Conservation (phyloP, 2,329 filamentous ascomycete genomes). For the Bipolaris bicolor region DNA sequence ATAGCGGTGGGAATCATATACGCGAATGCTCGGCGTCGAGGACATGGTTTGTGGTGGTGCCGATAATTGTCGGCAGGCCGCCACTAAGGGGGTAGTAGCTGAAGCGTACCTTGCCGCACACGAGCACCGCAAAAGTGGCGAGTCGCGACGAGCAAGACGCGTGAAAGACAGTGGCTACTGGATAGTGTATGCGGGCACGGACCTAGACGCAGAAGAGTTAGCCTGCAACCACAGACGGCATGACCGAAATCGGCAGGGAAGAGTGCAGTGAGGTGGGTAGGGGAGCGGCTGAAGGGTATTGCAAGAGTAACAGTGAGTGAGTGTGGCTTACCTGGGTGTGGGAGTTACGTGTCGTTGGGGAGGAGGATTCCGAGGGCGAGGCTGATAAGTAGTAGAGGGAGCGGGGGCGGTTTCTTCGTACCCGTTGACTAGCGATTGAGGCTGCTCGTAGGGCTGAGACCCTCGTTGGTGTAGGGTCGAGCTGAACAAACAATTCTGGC, state of each 20-base stretch:
- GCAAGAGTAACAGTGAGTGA: slow-evolving; percentile 9
- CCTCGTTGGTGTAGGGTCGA: slow-evolving; percentile 11
- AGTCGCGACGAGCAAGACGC: slow-evolving; percentile 25
- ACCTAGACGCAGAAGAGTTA: slow-evolving; percentile 19
- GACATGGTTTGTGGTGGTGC: slow-evolving; percentile 37
- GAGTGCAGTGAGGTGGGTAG: slow-evolving; percentile 5
- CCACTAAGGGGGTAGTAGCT: slow-evolving; percentile 43
- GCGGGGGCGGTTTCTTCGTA: slow-evolving; percentile 20
- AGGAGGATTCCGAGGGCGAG: slow-evolving; percentile 21
- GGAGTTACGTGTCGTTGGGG: slow-evolving; percentile 18
- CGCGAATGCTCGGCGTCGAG: slow-evolving; percentile 50
- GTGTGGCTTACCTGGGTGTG: slow-evolving; percentile 21
- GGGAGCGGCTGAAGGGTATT: slow-evolving; percentile 9
- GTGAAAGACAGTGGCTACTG: slow-evolving; percentile 20
- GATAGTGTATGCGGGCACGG: slow-evolving; percentile 27
- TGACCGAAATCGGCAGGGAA: slow-evolving; percentile 36
- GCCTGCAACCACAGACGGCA: slow-evolving; percentile 20
- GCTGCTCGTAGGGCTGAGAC: slow-evolving; percentile 14
- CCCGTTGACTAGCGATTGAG: slow-evolving; percentile 15
- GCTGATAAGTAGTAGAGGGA: slow-evolving; percentile 20
- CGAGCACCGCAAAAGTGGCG: slow-evolving; percentile 38
- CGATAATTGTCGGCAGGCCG: slow-evolving; percentile 33
- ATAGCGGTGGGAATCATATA: slow-evolving; percentile 52
- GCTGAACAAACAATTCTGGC: slow-evolving; percentile 25
- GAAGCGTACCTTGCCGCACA: slow-evolving; percentile 38